These are phyloP conservation scores for Suhomyces choctaworum DNA, from an alignment of 1,139 yeast genomes.

Conservation along the genomic window DNA sequence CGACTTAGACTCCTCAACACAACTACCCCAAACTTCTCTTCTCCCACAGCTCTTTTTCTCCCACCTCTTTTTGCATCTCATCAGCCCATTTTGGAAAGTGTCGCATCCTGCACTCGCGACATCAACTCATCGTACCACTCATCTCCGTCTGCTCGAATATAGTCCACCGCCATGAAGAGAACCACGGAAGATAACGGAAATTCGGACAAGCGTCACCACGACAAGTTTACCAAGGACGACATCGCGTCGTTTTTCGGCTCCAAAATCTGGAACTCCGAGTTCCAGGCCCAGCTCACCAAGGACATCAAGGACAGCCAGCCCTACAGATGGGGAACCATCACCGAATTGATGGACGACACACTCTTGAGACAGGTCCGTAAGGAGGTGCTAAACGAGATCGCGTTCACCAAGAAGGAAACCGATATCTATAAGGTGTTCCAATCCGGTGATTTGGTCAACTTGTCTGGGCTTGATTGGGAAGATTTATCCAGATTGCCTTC, in stretches of 20 bases:
- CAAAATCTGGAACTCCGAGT: slow-evolving; percentile 52
- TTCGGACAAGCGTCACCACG: slow-evolving; percentile 22
- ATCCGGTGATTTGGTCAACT: slow-evolving; percentile 92
- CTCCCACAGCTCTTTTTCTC: too few species aligned
- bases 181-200: slow-evolving; percentile 8
- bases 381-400: slow-evolving; percentile 80
- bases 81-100: not conserved
- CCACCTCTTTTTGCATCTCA: too few species aligned
- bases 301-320: slow-evolving; percentile 62
- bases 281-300: slow-evolving; percentile 41
- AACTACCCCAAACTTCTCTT: slow-evolving; percentile 1
- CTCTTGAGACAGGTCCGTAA: slow-evolving; percentile 75
- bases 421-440: slow-evolving; percentile 95
- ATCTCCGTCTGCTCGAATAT: too few species aligned
- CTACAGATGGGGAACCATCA: slow-evolving; percentile 86
- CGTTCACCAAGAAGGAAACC: slow-evolving; percentile 92
- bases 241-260: slow-evolving; percentile 52
- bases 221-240: slow-evolving; percentile 32
- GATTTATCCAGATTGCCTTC: slow-evolving; percentile 76
- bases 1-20: slow-evolving; percentile 1
- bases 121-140: not conserved
- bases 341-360: slow-evolving; percentile 70
- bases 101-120: not conserved
- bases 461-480: slow-evolving; percentile 78
- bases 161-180: slow-evolving; percentile 13